Evolutionary conservation across 225 moss, liverwort and hornwort species (phyloP).

Genomic region (Polytrichum commune): DNA sequence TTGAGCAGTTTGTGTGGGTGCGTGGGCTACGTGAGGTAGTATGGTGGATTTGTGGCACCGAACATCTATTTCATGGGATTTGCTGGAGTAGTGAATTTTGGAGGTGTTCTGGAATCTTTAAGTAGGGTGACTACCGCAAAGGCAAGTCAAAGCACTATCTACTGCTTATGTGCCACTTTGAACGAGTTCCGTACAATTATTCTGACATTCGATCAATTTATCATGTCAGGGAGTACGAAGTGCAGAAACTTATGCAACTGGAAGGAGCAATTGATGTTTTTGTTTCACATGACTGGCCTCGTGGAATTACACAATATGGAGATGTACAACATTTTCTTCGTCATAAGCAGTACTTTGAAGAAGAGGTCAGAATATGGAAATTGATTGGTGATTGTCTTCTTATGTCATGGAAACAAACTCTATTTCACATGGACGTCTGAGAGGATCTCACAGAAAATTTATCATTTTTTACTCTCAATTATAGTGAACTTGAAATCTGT

Average conservation of each 20-base stretch:
- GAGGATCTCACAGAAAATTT: too few species aligned
- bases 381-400: too few species aligned
- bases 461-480: too few species aligned
- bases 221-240: conserved; percentile 92
- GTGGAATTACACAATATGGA: conserved; percentile 63
- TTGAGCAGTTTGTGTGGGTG: conserved; percentile 34
- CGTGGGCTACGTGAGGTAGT: conserved; percentile 73
- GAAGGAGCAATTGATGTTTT: conserved; percentile 71
- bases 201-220: conserved; percentile 75
- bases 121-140: conserved; percentile 67
- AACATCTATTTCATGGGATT: conserved; percentile 91
- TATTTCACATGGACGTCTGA: too few species aligned
- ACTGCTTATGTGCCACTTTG: conserved; percentile 50
- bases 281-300: conserved; percentile 97
- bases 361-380: conserved; percentile 43
- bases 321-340: conserved; percentile 69
- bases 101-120: conserved; percentile 94
- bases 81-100: too few species aligned
- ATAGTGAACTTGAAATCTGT: too few species aligned
- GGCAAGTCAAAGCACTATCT: conserved; percentile 26
- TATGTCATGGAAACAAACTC: too few species aligned
- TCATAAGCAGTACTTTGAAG: conserved; percentile 55
- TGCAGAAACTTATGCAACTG: conserved; percentile 75
- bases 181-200: conserved; percentile 68
- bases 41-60: conserved; percentile 90